phyloP scores from a whole-genome alignment of 306 rosid genomes.

The Prinsepia uniflora region DNA sequence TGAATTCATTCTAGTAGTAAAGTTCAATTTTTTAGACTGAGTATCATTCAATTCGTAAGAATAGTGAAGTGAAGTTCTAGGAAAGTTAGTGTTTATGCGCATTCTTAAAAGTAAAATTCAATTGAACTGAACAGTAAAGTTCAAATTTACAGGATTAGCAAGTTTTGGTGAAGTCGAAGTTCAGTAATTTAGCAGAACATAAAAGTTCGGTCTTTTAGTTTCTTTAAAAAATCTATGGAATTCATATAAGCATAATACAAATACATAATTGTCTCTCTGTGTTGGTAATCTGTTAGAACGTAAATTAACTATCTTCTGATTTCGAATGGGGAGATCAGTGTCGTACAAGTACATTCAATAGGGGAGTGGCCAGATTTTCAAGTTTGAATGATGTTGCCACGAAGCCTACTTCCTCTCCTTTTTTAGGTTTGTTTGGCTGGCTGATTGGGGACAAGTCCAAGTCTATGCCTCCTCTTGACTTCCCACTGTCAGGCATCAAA shows the following conservation, averaged over 20 bases:
- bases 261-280: neutral
- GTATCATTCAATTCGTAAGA: neutral
- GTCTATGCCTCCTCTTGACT: conserved; percentile 55
- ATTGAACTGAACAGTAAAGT: neutral
- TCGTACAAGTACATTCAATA: conserved; percentile 32
- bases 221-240: neutral
- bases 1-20: neutral
- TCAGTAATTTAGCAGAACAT: neutral
- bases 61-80: neutral
- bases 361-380: conserved; percentile 54
- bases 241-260: neutral
- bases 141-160: neutral
- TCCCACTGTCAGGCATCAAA: conserved; percentile 59
- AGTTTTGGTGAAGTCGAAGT: neutral
- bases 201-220: neutral
- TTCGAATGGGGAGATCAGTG: conserved; percentile 40
- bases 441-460: conserved; percentile 52
- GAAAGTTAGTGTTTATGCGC: neutral
- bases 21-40: neutral
- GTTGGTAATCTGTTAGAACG: conserved; percentile 15
- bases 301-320: neutral
- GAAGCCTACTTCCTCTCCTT: conserved; percentile 40
- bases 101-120: neutral
- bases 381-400: conserved; percentile 61
- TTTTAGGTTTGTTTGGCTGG: conserved; percentile 81